phyloP scores from a whole-genome alignment of 176 grass and related monocot species.

The Dactylis glomerata region DNA sequence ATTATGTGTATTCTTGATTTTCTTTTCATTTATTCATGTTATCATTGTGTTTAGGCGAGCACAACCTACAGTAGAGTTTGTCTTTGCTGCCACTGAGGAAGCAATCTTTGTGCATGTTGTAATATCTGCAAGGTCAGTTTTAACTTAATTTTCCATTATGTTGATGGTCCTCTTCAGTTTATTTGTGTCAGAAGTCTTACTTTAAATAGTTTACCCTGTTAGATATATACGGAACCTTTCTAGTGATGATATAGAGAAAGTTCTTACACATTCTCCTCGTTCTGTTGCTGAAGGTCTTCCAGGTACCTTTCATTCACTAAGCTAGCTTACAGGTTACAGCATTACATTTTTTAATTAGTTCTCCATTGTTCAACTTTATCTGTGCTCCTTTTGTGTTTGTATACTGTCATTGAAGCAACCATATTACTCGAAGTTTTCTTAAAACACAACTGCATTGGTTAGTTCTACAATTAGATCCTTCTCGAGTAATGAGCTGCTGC shows the following conservation, averaged over 20 bases:
- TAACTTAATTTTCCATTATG: not conserved
- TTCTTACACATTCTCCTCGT: slow-evolving; percentile 64
- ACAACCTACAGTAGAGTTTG: slow-evolving; percentile 86
- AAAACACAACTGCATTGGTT: not conserved
- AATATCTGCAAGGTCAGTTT: slow-evolving; percentile 82
- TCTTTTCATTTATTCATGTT: slow-evolving; percentile 27
- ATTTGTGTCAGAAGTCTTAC: slow-evolving; percentile 3
- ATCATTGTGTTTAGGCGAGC: slow-evolving; percentile 60
- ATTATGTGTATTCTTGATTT: slow-evolving; percentile 36
- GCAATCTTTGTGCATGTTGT: slow-evolving; percentile 91
- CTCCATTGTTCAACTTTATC: not conserved
- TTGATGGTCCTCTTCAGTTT: slow-evolving; percentile 23
- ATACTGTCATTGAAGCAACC: not conserved
- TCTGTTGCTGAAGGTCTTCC: slow-evolving; percentile 81
- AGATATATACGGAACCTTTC: slow-evolving; percentile 88
- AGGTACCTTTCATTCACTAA: slow-evolving; percentile 45
- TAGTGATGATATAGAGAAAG: slow-evolving; percentile 92
- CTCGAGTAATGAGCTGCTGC: not conserved
- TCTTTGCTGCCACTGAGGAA: slow-evolving; percentile 94
- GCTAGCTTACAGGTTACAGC: not conserved
- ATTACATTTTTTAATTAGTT: slow-evolving; percentile 1
- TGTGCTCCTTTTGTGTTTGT: not conserved
- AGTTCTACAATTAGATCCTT: not conserved
- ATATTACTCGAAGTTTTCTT: not conserved
- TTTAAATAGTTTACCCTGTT: slow-evolving; percentile 35